These are phyloP conservation scores for Pythium graminicola DNA, from an alignment of 352 stramenopile genomes.

Conservation along the genomic window DNA sequence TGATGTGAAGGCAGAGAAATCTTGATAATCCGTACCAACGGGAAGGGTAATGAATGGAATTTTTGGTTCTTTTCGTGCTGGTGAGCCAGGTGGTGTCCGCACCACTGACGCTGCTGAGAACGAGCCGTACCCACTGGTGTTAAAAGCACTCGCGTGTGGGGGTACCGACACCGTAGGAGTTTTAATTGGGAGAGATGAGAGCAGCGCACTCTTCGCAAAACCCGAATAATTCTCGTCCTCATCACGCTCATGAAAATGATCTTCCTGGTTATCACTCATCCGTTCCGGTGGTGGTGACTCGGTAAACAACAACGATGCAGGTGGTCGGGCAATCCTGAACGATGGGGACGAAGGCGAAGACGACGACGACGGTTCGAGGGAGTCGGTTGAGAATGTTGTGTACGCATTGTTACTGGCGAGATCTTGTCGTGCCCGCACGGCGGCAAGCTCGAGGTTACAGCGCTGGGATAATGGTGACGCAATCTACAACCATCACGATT, in stretches of 20 bases:
- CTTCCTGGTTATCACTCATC: slow-evolving; percentile 18
- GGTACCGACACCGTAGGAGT: neutral
- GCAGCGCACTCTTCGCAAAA: slow-evolving; percentile 35
- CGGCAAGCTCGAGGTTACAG: slow-evolving; percentile 37
- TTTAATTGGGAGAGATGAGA: slow-evolving; percentile 25
- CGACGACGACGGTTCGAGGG: slow-evolving; percentile 27
- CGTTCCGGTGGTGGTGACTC: slow-evolving; percentile 21
- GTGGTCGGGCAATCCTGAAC: neutral
- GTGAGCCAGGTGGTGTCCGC: slow-evolving; percentile 8
- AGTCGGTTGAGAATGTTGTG: slow-evolving; percentile 62
- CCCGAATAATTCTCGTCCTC: slow-evolving; percentile 34
- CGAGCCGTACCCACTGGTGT: slow-evolving; percentile 12
- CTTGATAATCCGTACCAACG: slow-evolving; percentile 8
- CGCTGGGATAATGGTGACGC: slow-evolving; percentile 40
- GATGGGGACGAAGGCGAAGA: slow-evolving; percentile 17
- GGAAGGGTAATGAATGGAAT: slow-evolving; percentile 19
- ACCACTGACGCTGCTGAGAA: slow-evolving; percentile 18
- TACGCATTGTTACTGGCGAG: slow-evolving; percentile 46
- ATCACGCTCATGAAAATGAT: slow-evolving; percentile 2
- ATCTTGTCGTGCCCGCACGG: slow-evolving; percentile 26
- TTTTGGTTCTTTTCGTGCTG: slow-evolving; percentile 4
- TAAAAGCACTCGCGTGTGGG: neutral
- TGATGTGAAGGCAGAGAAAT: slow-evolving; percentile 20
- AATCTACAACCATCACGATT: slow-evolving; percentile 27
- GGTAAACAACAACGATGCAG: slow-evolving; percentile 36